Base-by-base conservation (phyloP, 2,329 filamentous ascomycete species). In the Calonectria montana region DNA sequence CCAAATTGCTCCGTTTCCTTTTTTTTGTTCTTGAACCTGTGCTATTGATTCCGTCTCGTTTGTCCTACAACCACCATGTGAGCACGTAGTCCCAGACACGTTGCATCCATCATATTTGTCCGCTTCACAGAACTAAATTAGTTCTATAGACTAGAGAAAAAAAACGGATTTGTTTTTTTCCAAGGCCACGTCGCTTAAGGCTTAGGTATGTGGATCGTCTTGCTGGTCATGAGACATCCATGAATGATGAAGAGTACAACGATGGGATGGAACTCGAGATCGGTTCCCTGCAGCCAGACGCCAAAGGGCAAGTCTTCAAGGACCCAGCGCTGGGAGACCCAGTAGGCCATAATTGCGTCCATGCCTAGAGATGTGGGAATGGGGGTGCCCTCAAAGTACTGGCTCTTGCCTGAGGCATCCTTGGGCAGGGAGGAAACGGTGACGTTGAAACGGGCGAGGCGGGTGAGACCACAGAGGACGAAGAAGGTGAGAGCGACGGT, bases 401-500 rank as follows among this genome's bases (percentile, higher is more conserved):
- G 91, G 71, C 94, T 95, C 87, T 99, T 99, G 77, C 97, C 97
- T 0, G 90, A 91, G 61, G 92, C 93, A 82, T 99, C 97, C 85
- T 98, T 98, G 74, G 97, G 97, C 15, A 99, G 90, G 77, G 93
- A 92, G 41, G 92, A 89, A 43, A 97, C 96, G 13, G 97, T 98
- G 64, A 99, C 97, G 84, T 99, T 99, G 91, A 99, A 99, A 76
- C 97, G 94, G 55, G 97, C 97, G 13, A 99, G 91, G 62, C 97
- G 93, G 3, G 96, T 97, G 57, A 99, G 91, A 69, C 97, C 97
- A 84, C 95, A 97, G 64, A 99, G 93, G 53, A 98, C 95, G 84
- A 98, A 99, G 85, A 96, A 95, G 69, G 93, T 88, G 55, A 99
- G 87, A 74, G 87, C 88, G 67, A 97, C 79, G 80, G 97, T 96